phyloP scores from a whole-genome alignment of 805 yeast species.

The Starmera quercuum region DNA sequence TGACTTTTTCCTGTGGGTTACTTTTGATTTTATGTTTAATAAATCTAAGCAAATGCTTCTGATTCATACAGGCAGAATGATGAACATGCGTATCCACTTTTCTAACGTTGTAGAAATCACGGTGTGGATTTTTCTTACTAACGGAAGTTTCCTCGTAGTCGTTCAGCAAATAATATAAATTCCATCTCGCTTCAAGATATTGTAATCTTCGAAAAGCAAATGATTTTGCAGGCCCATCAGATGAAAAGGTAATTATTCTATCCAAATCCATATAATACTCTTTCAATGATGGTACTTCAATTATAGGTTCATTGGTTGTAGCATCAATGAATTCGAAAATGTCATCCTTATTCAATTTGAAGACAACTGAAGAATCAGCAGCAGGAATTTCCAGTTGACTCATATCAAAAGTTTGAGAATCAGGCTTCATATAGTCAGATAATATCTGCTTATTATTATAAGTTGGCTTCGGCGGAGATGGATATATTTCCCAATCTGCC shows the following conservation, averaged over 20 bases:
- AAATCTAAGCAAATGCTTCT: conserved; percentile 88
- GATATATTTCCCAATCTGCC: conserved; percentile 73
- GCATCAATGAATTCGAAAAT: conserved; percentile 56
- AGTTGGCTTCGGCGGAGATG: conserved; percentile 90
- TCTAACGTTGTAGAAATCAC: conserved; percentile 94
- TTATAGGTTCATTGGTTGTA: conserved; percentile 22
- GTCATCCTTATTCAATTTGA: conserved; percentile 49
- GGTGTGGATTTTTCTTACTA: conserved; percentile 88
- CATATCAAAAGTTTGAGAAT: conserved; percentile 34
- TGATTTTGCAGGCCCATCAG: conserved; percentile 95
- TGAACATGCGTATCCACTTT: conserved; percentile 98
- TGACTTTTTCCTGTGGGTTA: conserved; percentile 80
- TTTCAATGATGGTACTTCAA: conserved; percentile 69
- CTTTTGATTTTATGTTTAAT: conserved; percentile 92
- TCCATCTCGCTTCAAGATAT: conserved; percentile 95
- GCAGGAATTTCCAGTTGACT: conserved; percentile 35
- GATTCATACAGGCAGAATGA: conserved; percentile 99
- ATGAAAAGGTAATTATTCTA: conserved; percentile 60
- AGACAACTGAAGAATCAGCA: conserved; percentile 40
- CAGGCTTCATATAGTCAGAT: conserved; percentile 30
- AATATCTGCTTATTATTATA: conserved; percentile 60
- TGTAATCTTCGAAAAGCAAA: conserved; percentile 92
- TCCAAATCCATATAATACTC: conserved; percentile 86
- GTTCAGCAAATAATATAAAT: conserved; percentile 76
- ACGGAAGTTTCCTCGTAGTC: conserved; percentile 90